phyloP scores from a whole-genome alignment of 108 stramenopile genomes.

The Chaetoceros tenuissimus region DNA sequence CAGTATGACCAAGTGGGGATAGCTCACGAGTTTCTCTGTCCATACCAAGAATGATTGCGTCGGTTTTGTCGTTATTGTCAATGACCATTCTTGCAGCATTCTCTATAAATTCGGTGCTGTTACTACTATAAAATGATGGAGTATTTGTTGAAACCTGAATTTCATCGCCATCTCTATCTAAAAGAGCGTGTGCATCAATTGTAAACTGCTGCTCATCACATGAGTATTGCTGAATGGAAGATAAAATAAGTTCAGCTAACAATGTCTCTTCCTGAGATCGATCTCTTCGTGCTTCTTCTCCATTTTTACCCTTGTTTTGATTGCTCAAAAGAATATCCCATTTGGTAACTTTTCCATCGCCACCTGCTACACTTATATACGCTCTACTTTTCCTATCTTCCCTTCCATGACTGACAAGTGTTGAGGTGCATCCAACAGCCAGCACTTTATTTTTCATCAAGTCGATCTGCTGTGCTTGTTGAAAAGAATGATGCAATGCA shows the following conservation, averaged over 20 bases:
- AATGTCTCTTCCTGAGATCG: not conserved
- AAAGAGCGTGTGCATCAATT: not conserved
- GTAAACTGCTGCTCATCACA: not conserved
- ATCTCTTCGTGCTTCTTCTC: not conserved
- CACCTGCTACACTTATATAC: constrained; percentile 37
- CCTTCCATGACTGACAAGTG: constrained; percentile 18
- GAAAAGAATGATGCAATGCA: constrained; percentile 42
- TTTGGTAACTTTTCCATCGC: constrained; percentile 26
- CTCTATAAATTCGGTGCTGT: not conserved
- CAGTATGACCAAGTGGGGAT: constrained; percentile 19
- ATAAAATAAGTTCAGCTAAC: constrained; percentile 1
- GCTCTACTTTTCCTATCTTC: constrained; percentile 25
- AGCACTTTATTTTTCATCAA: constrained; percentile 21
- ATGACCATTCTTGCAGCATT: not conserved
- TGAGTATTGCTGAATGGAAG: not conserved
- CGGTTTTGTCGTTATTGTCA: constrained; percentile 11
- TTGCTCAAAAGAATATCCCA: constrained; percentile 23
- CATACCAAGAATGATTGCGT: constrained; percentile 45
- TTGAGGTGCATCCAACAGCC: constrained; percentile 61
- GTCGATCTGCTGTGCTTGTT: constrained; percentile 20
- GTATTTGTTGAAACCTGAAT: not conserved
- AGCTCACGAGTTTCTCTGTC: constrained; percentile 3
- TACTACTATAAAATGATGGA: not conserved
- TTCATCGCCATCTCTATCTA: not conserved
- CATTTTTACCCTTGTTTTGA: constrained; percentile 7